A percentile compares a stretch with the other conserved stretches of the same genome.
phyloP scores from a whole-genome alignment of 2,329 filamentous ascomycete species.

The Fusarium sterilihyphosum region DNA sequence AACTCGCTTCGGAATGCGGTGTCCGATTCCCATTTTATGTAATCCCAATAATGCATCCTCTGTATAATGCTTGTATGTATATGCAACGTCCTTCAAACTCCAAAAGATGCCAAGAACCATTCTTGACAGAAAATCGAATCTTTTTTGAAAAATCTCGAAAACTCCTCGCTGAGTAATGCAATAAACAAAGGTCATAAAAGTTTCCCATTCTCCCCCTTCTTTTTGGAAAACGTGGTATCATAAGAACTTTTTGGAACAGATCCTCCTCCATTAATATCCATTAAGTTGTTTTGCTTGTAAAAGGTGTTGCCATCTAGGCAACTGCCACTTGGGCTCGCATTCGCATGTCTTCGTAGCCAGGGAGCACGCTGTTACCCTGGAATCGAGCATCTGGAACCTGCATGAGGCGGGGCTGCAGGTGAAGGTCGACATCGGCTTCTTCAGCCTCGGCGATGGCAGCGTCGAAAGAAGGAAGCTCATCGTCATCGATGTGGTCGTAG shows the following conservation, averaged over 20 bases:
- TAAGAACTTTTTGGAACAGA: slow-evolving; percentile 26
- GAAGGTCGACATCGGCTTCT: slow-evolving; percentile 56
- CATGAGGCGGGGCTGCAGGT: slow-evolving; percentile 54
- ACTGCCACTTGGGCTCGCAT: slow-evolving; percentile 41
- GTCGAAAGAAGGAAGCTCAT: slow-evolving; percentile 61
- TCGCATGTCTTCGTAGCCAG: slow-evolving; percentile 51
- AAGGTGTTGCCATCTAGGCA: slow-evolving; percentile 21
- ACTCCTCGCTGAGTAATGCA: slow-evolving; percentile 40
- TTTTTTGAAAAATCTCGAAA: slow-evolving; percentile 32
- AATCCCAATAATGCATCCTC: slow-evolving; percentile 11
- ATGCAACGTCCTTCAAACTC: slow-evolving; percentile 20
- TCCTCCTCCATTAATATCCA: slow-evolving; percentile 34
- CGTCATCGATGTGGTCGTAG: slow-evolving; percentile 43
- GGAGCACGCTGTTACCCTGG: slow-evolving; percentile 49
- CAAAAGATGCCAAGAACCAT: slow-evolving; percentile 14
- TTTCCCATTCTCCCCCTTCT: slow-evolving; percentile 20
- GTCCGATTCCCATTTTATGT: slow-evolving; percentile 17
- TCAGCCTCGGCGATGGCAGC: slow-evolving; percentile 54
- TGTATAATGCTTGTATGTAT: slow-evolving; percentile 1
- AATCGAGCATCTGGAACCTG: slow-evolving; percentile 47
- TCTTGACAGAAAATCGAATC: slow-evolving; percentile 1
- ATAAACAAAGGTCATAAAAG: slow-evolving; percentile 26
- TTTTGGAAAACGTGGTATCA: slow-evolving; percentile 27
- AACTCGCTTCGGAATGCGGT: slow-evolving; percentile 23
- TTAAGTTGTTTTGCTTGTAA: slow-evolving; percentile 19